Evolutionary conservation across 345 rosid species (phyloP), one percentile per base, ranked within the genome.

Genomic region (Eucalyptus sp.): DNA sequence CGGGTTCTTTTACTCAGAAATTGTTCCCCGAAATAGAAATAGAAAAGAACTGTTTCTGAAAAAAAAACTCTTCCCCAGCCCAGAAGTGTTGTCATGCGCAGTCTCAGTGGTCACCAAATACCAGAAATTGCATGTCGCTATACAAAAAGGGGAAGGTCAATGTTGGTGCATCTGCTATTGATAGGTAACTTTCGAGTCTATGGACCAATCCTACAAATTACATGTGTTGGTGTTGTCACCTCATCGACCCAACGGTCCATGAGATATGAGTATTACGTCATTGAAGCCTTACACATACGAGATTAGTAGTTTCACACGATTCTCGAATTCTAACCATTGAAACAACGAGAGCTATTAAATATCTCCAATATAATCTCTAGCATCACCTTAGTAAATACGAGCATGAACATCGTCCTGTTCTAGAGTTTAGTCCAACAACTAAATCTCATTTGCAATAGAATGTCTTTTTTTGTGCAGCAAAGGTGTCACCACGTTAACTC

Each of bases 181-280:
- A 62, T 13, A 27, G 16, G 33, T 62, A 62, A 62, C 68, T 62
- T 62, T 62, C 33, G 4, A 62, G 31, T 62, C 68, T 1, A 60
- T 60, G 31, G 68, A 60, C 31, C 68, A 60, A 60, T 33, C 68
- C 68, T 60, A 27, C 31, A 29, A 60, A 60, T 27, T 27, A 60
- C 16, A 2, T 2, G 3, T 60, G 0, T 29, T 12, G 68, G 31
- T 60, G 68, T 1, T 13, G 31, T 62, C 33, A 62, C 8, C 31
- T 6, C 33, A 62, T 27, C 2, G 2, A 62, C 68, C 4, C 2
- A 12, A 27, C 0, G 2, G 17, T 62, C 6, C 16, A 27, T 62
- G 33, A 29, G 33, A 0, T 27, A 62, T 62, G 68, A 6, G 68
- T 12, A 62, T 62, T 29, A 13, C 16, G 2, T 62, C 68, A 62